Conservation (phyloP, 768 basidiomycete genomes). For the Xerocomus spinulosus region DNA sequence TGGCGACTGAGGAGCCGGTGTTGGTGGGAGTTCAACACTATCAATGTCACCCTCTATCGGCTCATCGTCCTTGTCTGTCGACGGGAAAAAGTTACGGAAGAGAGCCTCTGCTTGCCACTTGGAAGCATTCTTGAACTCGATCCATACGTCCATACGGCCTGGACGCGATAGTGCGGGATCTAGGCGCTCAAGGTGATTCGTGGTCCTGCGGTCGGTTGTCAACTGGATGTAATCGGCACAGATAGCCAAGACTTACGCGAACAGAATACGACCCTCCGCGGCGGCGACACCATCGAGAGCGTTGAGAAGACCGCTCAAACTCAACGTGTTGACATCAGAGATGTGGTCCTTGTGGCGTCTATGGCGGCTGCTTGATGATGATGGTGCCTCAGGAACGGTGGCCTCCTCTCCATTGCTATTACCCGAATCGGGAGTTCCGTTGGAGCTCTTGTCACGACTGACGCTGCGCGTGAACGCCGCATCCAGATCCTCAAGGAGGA, state of each 20-base stretch:
- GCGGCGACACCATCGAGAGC: conserved; percentile 85
- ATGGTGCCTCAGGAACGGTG: conserved; percentile 26
- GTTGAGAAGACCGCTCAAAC: conserved; percentile 76
- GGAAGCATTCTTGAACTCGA: conserved; percentile 84
- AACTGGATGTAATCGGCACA: neutral
- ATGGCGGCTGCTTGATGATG: conserved; percentile 36
- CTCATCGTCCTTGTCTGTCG: conserved; percentile 48
- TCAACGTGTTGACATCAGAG: conserved; percentile 77
- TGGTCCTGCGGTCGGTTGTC: conserved; percentile 49
- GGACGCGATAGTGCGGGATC: conserved; percentile 91
- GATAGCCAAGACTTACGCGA: conserved; percentile 58
- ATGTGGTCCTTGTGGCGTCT: conserved; percentile 52
- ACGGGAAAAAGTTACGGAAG: conserved; percentile 90
- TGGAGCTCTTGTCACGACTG: conserved; percentile 54
- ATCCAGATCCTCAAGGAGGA: conserved; percentile 87
- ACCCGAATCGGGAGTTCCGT: conserved; percentile 39
- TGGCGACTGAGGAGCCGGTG: conserved; percentile 41
- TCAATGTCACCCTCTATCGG: conserved; percentile 41
- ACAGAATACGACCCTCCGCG: conserved; percentile 81
- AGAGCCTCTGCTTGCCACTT: conserved; percentile 82
- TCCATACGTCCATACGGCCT: conserved; percentile 89
- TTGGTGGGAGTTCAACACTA: conserved; percentile 39
- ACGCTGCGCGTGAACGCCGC: conserved; percentile 81
- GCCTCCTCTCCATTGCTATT: conserved; percentile 33
- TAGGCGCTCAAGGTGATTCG: conserved; percentile 86